Base-by-base conservation (phyloP, 225 moss, liverwort and hornwort species). In the Lunularia cruciata region DNA sequence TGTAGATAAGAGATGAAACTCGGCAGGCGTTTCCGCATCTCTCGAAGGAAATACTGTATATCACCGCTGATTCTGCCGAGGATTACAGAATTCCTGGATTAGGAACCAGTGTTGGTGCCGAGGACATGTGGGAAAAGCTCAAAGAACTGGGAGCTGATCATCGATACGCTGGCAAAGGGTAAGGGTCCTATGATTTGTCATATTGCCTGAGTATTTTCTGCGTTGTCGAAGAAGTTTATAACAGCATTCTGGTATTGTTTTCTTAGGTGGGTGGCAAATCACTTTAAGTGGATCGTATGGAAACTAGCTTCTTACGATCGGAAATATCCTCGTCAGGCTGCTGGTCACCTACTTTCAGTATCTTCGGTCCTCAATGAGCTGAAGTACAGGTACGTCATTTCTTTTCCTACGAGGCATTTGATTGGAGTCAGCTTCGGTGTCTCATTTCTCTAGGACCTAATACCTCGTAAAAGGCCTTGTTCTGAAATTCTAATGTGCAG, bases 261-360 rank as follows among this genome's bases (percentile, higher is more conserved):
- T 2, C 32, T 47, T 67, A 84, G 84, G 57, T 84, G 84, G 84
- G 75, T 78, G 4, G 51, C 77, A 28, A 84, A 84, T 48, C 84
- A 84, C 53, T 84, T 61, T 43, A 72, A 65, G 36, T 81, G 80
- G 84, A 72, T 84, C 37, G 75, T 77, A 1, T 84, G 84, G 84
- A 81, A 80, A 62, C 25, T 75, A 38, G 72, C 75, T 15, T 78
- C 53, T 31, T 72, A 28, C 39, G 75, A 78, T n/a, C 68, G 75
- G 11, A 75, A 27, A 3, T 73, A 47, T 28, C 45, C 69, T 64
- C 37, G 39, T 40, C 70, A 57, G 38, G 53, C 6, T 70, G 70
- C 66, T 31, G 60, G 34, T 20, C 67, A 58, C 51, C 51, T 57
- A 28, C 58, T 84, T 39, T 71, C 73, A 31, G 12, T 71, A 13